A percentile compares a stretch with the other conserved stretches of the same genome.
These are phyloP conservation scores for Saturnispora sanitii DNA, from an alignment of 805 yeast species.

Conservation along the genomic window DNA sequence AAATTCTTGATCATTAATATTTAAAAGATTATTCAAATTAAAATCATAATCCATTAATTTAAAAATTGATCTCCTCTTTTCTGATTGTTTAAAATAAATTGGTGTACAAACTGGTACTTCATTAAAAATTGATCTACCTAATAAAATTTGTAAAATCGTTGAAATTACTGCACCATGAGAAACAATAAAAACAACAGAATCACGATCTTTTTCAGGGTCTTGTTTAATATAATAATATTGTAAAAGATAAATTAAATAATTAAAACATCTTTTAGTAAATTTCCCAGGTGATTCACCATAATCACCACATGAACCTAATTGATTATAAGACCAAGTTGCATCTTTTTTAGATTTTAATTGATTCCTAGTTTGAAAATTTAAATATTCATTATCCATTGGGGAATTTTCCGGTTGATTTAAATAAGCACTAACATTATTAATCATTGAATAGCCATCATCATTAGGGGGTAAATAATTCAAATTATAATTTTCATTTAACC, in stretches of 20 bases:
- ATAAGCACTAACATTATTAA: slow-evolving; percentile 31
- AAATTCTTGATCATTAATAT: slow-evolving; percentile 20
- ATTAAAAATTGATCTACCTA: slow-evolving; percentile 29
- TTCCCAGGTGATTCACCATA: slow-evolving; percentile 32
- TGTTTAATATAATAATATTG: slow-evolving; percentile 24
- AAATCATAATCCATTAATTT: slow-evolving; percentile 27
- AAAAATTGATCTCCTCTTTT: slow-evolving; percentile 18
- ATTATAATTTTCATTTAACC: slow-evolving; percentile 34
- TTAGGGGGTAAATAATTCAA: slow-evolving; percentile 34
- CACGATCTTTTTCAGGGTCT: slow-evolving; percentile 21
- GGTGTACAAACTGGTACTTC: slow-evolving; percentile 33
- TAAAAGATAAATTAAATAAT: slow-evolving; percentile 27
- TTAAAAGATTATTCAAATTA: slow-evolving; percentile 22
- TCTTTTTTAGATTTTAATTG: slow-evolving; percentile 19
- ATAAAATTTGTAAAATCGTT: slow-evolving; percentile 29
- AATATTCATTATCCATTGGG: slow-evolving; percentile 12
- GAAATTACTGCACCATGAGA: slow-evolving; percentile 38
- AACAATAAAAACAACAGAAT: slow-evolving; percentile 27
- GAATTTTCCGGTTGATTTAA: slow-evolving; percentile 17
- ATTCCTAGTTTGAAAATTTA: slow-evolving; percentile 15
- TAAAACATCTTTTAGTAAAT: slow-evolving; percentile 29
- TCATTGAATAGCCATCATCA: slow-evolving; percentile 34
- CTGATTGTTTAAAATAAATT: slow-evolving; percentile 25
- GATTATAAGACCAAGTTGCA: slow-evolving; percentile 26
- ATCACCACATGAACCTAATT: slow-evolving; percentile 34